Base-by-base conservation (phyloP, 108 stramenopile genomes). In the Skeletonema menzelii region DNA sequence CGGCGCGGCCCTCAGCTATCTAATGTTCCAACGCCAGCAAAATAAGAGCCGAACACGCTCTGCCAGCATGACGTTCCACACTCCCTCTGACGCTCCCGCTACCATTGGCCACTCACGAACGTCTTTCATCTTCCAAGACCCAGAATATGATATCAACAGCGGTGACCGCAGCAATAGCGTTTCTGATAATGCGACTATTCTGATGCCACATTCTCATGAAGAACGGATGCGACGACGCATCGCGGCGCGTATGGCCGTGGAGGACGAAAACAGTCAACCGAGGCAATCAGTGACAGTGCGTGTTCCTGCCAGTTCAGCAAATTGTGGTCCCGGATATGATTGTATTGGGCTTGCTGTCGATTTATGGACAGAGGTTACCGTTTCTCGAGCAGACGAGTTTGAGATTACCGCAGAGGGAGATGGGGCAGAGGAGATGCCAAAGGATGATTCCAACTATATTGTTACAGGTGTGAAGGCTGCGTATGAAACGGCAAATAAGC, bases 231-330 rank as follows among this genome's bases (percentile, higher is more conserved):
- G 88, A 15, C 84, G 89, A 26, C 83, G 89, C 40, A 86, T 96
- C 40, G 92, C 92, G 11, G 86, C 89, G 10, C 83, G 95, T n/a
- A 87, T 85, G 63, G 68, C 87, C 32, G 88, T 96, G 47, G 92
- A 93, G 77, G 89, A 93, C 28, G 95, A 96, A 46, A 96, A 96
- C 74, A 69, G 66, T 34, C 69, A 76, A 27, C 91, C 92, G 8
- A 80, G 95, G 8, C 82, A 89, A 47, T 82, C 77, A 22, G 99
- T 99, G 17, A 97, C 96, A 1, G 97, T 99, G n/a, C 83, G 96
- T 49, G 99, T 99, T 57, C 99, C 99, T 5, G 99, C 99, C 7
- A 97, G 96, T 28, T 96, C 97, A 49, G 99, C 99, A 60, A 99
- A 99, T 79, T 83, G 98, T 76, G 99, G 99, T 1, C 97, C 97